Base-by-base conservation (phyloP, 2,329 filamentous ascomycete species). In the Trichoderma oligosporum region DNA sequence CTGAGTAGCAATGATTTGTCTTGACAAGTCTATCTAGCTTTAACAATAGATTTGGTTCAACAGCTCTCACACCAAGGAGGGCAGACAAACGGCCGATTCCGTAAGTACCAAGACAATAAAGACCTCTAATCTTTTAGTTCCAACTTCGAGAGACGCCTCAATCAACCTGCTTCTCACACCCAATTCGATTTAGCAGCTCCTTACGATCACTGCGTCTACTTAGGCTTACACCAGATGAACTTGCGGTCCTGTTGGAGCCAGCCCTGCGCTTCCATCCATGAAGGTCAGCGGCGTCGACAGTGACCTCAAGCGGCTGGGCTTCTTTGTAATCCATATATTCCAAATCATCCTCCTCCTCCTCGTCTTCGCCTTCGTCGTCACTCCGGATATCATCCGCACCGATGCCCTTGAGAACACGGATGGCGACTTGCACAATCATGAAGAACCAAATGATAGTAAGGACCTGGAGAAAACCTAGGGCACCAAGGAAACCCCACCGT, bases 381-480 rank as follows among this genome's bases (percentile, higher is more conserved):
- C 90, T 96, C 56, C 94, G 85, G 16, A 84, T 82, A 68, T 99
- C 94, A 62, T 97, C 91, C 4, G 93, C 91, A 29, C 83, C 79
- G 35, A 80, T 82, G 29, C 93, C 92, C 49, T 80, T 82, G 33
- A 97, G 69, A 5, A 97, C 91, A 60, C 87, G 86, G 61, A 88
- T 80, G 20, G 91, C 91, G 2, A 99, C 89, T 57, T 85, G 84
- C 36, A 92, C 73, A 63, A 97, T 96, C 85, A 96, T n/a, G n/a
- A n/a, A n/a, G n/a, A n/a, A n/a, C 94, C n/a, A n/a, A n/a, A n/a
- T n/a, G n/a, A n/a, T n/a, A n/a, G n/a, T n/a, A n/a, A n/a, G n/a
- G n/a, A n/a, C n/a, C n/a, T n/a, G n/a, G n/a, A n/a, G n/a, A n/a
- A n/a, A 81, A 11, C 95, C n/a, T n/a, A n/a, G n/a, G n/a, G n/a